A percentile compares a stretch with the other conserved stretches of the same genome.
These are phyloP conservation scores for Fistulina hepatica DNA, from an alignment of 1,284 basidiomycete genomes.

Conservation along the genomic window DNA sequence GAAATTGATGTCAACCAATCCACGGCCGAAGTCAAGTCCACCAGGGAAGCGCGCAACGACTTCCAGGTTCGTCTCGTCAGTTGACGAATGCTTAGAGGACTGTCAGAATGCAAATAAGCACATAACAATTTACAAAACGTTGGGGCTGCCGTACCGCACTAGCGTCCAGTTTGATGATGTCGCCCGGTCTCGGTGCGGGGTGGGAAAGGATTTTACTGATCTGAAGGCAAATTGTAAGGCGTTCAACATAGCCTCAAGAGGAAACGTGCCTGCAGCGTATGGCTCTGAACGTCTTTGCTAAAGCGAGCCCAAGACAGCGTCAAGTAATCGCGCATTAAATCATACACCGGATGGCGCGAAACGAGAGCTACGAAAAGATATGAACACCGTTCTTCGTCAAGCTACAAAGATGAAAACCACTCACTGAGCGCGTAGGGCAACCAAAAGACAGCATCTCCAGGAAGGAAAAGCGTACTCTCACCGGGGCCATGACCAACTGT, in stretches of 20 bases:
- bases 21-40: constrained; percentile 74
- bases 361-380: constrained; percentile 60
- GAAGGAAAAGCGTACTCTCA: constrained; percentile 76
- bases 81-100: too few species aligned
- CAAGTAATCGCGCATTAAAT: constrained; percentile 86
- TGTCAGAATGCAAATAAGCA: too few species aligned
- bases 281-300: constrained; percentile 83
- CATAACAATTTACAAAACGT: too few species aligned
- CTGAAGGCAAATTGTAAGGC: constrained; percentile 25
- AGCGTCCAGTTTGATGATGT: constrained; percentile 73
- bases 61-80: constrained; percentile 62
- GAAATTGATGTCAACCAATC: constrained; percentile 80
- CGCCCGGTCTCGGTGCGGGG: constrained; percentile 79
- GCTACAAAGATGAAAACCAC: constrained; percentile 21
- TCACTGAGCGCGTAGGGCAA: constrained; percentile 82
- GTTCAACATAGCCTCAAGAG: not conserved
- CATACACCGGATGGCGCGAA: constrained; percentile 85
- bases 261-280: constrained; percentile 39
- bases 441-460: constrained; percentile 87
- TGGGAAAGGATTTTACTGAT: constrained; percentile 77
- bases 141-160: constrained; percentile 42
- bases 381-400: too few species aligned
- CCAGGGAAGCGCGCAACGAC: constrained; percentile 80
- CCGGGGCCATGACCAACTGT: constrained; percentile 69
- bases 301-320: constrained; percentile 89